A percentile compares a stretch with the other conserved stretches of the same genome.
Evolutionary conservation across 2,329 filamentous ascomycete species (phyloP).

Genomic region (Trichophaea hybrida): DNA sequence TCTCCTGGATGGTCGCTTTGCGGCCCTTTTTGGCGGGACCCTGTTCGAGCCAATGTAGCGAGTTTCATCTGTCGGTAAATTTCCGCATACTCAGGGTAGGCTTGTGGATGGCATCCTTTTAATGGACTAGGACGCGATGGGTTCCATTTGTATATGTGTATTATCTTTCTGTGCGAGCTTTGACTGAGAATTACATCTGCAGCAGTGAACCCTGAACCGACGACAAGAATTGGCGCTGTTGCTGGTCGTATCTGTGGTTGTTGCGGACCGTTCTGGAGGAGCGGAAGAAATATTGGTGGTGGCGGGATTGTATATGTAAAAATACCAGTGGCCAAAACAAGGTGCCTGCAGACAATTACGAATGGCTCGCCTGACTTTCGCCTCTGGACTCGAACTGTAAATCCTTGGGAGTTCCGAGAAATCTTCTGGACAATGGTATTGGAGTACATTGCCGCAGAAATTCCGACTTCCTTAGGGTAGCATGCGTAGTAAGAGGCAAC

Average conservation of each 20-base stretch:
- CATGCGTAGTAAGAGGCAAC: constrained; percentile 42
- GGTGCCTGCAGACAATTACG: constrained; percentile 40
- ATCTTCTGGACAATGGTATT: constrained; percentile 34
- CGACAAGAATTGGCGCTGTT: constrained; percentile 37
- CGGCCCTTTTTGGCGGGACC: constrained; percentile 34
- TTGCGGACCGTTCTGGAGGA: constrained; percentile 29
- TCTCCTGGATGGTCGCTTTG: constrained; percentile 27
- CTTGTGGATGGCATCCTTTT: constrained; percentile 44
- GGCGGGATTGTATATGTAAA: constrained; percentile 43
- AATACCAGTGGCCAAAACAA: constrained; percentile 46
- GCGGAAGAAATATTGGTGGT: constrained; percentile 36
- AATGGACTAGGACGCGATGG: constrained; percentile 44
- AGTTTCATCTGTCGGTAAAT: constrained; percentile 47
- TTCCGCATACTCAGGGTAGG: constrained; percentile 48
- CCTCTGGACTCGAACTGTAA: constrained; percentile 33
- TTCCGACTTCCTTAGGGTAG: constrained; percentile 42
- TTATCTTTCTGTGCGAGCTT: constrained; percentile 37
- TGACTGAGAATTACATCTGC: constrained; percentile 47
- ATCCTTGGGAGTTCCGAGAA: constrained; percentile 31
- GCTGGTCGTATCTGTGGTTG: not conserved
- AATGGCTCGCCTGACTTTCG: constrained; percentile 34
- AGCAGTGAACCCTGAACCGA: constrained; percentile 49
- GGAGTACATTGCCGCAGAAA: constrained; percentile 35
- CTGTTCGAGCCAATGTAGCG: constrained; percentile 19
- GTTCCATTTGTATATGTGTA: constrained; percentile 49